phyloP scores from a whole-genome alignment of 2,329 filamentous ascomycete species.

The Botryotinia narcissicola region DNA sequence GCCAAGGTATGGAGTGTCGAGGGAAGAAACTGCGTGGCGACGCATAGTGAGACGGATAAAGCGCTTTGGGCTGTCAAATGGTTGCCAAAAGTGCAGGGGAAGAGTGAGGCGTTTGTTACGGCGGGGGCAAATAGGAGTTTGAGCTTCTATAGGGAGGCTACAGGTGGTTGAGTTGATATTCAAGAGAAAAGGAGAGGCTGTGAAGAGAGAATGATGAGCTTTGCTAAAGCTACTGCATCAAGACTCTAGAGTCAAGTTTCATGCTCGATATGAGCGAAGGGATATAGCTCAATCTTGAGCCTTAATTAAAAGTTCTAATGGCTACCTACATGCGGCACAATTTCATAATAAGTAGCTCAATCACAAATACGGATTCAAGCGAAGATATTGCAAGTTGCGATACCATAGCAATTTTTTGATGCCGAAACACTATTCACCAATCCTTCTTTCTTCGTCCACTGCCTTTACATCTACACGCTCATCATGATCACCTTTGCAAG shows the following conservation, averaged over 20 bases:
- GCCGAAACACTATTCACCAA: not conserved
- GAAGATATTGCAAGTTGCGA: not conserved
- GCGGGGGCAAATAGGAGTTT: slow-evolving; percentile 74
- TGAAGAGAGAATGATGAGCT: not conserved
- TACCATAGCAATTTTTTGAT: not conserved
- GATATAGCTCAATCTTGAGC: not conserved
- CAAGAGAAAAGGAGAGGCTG: no score
- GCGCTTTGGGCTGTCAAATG: slow-evolving; percentile 81
- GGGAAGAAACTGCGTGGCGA: slow-evolving; percentile 79
- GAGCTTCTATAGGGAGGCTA: slow-evolving; percentile 82
- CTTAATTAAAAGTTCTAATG: not conserved
- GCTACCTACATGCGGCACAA: not conserved
- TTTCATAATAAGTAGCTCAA: not conserved
- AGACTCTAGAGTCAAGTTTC: no score
- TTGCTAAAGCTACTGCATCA: not conserved
- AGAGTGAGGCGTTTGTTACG: slow-evolving; percentile 70
- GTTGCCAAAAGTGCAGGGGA: slow-evolving; percentile 65
- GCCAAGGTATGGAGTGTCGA: slow-evolving; percentile 96
- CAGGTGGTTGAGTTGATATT: slow-evolving; percentile 46
- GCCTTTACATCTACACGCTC: not conserved
- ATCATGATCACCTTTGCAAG: not conserved
- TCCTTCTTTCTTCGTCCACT: not conserved
- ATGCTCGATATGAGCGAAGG: not conserved
- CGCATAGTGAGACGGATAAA: slow-evolving; percentile 86
- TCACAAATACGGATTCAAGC: not conserved